phyloP scores from a whole-genome alignment of 495 filamentous ascomycete species.

The Aspergillus conjunctus region DNA sequence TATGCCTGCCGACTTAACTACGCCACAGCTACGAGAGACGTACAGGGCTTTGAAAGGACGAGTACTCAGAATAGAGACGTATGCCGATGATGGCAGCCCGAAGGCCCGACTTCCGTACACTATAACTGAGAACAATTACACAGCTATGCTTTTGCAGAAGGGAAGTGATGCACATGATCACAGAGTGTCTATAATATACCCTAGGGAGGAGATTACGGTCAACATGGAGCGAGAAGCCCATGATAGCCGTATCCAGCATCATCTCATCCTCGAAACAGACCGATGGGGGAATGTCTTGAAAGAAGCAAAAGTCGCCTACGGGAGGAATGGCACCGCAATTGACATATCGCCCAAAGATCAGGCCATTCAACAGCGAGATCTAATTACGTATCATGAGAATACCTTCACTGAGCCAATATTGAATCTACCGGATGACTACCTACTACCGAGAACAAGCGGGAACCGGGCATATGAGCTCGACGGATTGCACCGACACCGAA shows the following conservation, averaged over 20 bases:
- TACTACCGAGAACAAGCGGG: background rate
- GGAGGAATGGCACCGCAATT: background rate
- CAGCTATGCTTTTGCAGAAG: background rate
- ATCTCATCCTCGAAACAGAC: background rate
- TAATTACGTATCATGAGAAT: background rate
- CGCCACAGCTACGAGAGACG: background rate
- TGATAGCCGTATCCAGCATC: background rate
- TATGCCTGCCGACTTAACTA: background rate
- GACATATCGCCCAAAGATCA: background rate
- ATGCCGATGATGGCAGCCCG: background rate
- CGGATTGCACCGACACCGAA: background rate
- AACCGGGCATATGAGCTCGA: background rate
- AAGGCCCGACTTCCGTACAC: background rate
- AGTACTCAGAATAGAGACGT: background rate
- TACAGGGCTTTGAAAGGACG: background rate
- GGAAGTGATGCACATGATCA: background rate
- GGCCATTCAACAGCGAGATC: background rate
- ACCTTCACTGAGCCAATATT: background rate
- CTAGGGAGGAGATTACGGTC: background rate
- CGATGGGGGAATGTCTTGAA: background rate
- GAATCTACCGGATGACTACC: background rate
- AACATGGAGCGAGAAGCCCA: background rate
- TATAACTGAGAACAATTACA: background rate
- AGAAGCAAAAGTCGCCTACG: background rate
- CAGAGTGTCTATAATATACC: background rate